phyloP scores from a whole-genome alignment of 1,284 basidiomycete species.

The Naganishia cerealis region DNA sequence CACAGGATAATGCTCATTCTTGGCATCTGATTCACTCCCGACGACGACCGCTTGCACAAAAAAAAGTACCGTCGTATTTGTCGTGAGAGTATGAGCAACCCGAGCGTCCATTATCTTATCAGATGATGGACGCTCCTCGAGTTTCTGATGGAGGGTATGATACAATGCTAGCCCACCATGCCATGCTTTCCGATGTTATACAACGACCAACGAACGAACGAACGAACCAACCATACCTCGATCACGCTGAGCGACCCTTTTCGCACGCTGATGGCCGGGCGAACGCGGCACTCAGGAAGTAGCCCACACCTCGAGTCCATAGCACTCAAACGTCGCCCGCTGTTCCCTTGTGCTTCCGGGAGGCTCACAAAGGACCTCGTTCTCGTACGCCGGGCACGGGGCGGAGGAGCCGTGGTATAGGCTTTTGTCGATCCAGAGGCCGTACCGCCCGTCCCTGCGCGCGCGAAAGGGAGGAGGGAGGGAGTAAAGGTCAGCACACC shows the following conservation, averaged over 20 bases:
- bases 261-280: neutral
- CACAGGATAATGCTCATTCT: no score
- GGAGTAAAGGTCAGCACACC: neutral
- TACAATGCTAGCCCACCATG: no score
- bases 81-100: no score
- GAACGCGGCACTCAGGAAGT: constrained; percentile 33
- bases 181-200: no score
- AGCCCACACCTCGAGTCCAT: constrained; percentile 81
- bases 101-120: no score
- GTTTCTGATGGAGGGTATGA: no score
- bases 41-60: no score
- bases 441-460: constrained; percentile 76
- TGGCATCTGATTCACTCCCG: no score
- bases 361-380: constrained; percentile 71
- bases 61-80: no score
- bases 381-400: constrained; percentile 80
- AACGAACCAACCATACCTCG: no score
- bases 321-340: constrained; percentile 71
- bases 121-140: no score
- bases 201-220: no score
- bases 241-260: neutral
- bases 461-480: neutral
- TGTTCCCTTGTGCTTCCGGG: constrained; percentile 55
- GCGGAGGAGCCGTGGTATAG: constrained; percentile 81
- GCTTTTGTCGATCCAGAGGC: constrained; percentile 81